phyloP scores from a whole-genome alignment of 805 yeast species.

The Ogataea philodendri region DNA sequence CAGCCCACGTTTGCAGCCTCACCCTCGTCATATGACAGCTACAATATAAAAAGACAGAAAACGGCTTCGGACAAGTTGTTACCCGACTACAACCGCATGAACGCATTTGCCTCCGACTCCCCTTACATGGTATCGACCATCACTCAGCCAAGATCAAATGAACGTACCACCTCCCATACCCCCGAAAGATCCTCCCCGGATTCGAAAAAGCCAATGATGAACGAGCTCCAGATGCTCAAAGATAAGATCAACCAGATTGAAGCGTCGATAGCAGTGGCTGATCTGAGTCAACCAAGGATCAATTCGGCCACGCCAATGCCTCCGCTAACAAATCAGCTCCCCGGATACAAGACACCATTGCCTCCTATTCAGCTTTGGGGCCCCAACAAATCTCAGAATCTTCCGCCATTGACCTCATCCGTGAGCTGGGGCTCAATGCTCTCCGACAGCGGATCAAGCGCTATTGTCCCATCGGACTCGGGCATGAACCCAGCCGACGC shows the following conservation, averaged over 20 bases:
- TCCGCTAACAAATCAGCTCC: conserved; percentile 3
- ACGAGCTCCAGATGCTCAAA: conserved; percentile 37
- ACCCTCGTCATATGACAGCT: neutral
- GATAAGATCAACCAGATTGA: conserved; percentile 46
- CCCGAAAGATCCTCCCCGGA: neutral
- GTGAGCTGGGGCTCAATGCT: conserved; percentile 1
- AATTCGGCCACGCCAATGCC: conserved; percentile 8
- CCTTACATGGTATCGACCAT: conserved; percentile 14
- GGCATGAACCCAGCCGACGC: conserved; percentile 33
- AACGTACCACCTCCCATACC: conserved; percentile 11
- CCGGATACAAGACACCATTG: conserved; percentile 13
- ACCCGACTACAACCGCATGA: conserved; percentile 6
- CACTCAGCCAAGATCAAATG: conserved; percentile 2
- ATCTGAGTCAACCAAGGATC: conserved; percentile 16
- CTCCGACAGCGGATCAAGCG: neutral
- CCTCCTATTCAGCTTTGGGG: conserved; percentile 26
- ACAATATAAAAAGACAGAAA: conserved; percentile 1
- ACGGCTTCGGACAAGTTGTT: conserved; percentile 1
- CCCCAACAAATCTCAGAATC: conserved; percentile 5
- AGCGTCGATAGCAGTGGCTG: conserved; percentile 41
- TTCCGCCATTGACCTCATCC: conserved; percentile 6
- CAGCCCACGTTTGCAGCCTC: neutral
- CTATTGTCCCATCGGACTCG: conserved; percentile 7
- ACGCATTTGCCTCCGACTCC: conserved; percentile 9
- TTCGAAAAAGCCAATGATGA: conserved; percentile 21